A percentile compares a stretch with the other conserved stretches of the same genome.
Conservation (phyloP, 2,329 filamentous ascomycete species). For the Penicillium sp. region DNA sequence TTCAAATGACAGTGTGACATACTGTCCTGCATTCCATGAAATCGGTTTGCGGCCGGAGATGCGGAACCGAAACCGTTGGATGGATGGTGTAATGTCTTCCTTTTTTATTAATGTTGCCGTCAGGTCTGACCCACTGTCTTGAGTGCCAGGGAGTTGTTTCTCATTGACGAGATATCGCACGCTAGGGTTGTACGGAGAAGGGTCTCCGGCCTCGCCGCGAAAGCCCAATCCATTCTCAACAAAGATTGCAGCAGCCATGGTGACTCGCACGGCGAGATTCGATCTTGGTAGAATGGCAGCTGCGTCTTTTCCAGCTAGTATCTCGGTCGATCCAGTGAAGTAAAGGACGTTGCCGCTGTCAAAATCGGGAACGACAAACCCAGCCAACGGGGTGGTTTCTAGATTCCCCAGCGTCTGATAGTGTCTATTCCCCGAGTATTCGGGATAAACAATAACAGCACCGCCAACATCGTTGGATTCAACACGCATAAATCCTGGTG, state of each 20-base stretch:
- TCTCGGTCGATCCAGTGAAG: conserved; percentile 63
- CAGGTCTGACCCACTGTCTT: conserved; percentile 13
- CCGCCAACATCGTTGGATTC: conserved; percentile 51
- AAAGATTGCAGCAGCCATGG: conserved; percentile 54
- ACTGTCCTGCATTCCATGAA: conserved; percentile 70
- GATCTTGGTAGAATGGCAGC: conserved; percentile 62
- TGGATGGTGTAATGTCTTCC: conserved; percentile 61
- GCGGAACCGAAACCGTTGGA: conserved; percentile 64
- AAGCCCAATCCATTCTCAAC: conserved; percentile 67
- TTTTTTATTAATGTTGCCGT: conserved; percentile 59
- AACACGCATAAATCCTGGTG: conserved; percentile 70
- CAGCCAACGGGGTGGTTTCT: conserved; percentile 62
- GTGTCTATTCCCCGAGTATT: conserved; percentile 79
- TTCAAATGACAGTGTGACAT: conserved; percentile 72
- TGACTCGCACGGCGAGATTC: conserved; percentile 70
- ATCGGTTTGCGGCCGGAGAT: conserved; percentile 39
- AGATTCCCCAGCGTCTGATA: conserved; percentile 80
- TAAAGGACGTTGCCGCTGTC: conserved; percentile 71
- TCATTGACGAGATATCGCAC: conserved; percentile 65
- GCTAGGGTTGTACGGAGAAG: conserved; percentile 76
- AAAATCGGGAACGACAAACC: conserved; percentile 72
- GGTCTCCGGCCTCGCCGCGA: conserved; percentile 57
- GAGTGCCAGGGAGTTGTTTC: conserved; percentile 27
- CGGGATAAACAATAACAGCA: conserved; percentile 68
- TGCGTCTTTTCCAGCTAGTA: conserved; percentile 65